These are phyloP conservation scores for Sanghuangporus baumii DNA, from an alignment of 1,284 basidiomycete genomes.

Conservation along the genomic window DNA sequence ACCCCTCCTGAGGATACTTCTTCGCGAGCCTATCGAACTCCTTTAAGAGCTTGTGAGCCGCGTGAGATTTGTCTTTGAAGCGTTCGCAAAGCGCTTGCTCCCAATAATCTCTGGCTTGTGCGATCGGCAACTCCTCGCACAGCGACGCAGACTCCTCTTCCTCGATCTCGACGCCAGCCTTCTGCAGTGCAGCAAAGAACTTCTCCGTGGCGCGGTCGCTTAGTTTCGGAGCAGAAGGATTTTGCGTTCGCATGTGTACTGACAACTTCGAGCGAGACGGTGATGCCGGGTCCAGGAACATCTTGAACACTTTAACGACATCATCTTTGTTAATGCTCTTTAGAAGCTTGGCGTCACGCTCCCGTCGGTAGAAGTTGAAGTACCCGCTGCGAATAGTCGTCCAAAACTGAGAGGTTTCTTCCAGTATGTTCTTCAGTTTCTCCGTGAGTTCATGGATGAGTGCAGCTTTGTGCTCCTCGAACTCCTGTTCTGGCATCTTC, in stretches of 20 bases:
- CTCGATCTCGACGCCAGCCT: conserved; percentile 46
- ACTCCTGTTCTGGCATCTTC: conserved; percentile 56
- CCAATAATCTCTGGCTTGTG: conserved; percentile 52
- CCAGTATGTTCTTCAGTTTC: conserved; percentile 62
- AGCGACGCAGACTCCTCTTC: conserved; percentile 42
- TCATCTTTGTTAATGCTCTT: conserved; percentile 69
- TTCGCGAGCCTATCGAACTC: conserved; percentile 49
- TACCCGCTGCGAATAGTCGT: conserved; percentile 69
- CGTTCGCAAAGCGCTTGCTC: conserved; percentile 39
- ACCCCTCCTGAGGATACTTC: conserved; percentile 44
- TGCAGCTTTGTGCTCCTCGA: conserved; percentile 49
- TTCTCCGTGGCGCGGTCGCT: conserved; percentile 60
- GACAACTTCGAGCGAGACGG: conserved; percentile 72
- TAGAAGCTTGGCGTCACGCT: conserved; percentile 64
- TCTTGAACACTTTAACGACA: conserved; percentile 70
- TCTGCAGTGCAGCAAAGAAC: conserved; percentile 52
- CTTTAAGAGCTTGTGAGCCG: conserved; percentile 46
- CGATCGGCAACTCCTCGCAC: conserved; percentile 40
- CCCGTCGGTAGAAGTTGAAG: conserved; percentile 69
- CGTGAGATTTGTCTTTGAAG: conserved; percentile 35
- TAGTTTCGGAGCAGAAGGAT: conserved; percentile 53
- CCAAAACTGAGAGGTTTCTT: conserved; percentile 63
- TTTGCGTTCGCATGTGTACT: conserved; percentile 72
- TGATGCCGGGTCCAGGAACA: conserved; percentile 68
- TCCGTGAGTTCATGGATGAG: conserved; percentile 67